A percentile compares a stretch with the other conserved stretches of the same genome.
Conservation (phyloP, 352 stramenopile species). For the Globisporangium lucens region DNA sequence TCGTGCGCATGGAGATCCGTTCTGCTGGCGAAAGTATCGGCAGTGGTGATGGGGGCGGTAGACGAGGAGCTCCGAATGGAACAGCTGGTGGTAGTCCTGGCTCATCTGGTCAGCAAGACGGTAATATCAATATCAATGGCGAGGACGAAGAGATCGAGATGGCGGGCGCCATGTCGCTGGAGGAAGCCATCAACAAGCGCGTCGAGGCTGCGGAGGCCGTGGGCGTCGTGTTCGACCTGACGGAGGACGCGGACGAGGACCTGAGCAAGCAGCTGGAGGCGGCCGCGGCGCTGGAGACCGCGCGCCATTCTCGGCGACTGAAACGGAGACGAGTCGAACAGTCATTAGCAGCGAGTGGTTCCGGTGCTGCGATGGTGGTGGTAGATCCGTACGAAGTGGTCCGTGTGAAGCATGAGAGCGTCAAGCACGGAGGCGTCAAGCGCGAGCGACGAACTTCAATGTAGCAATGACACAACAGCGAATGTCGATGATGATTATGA, state of each 20-base stretch:
- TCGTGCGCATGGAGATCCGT: conserved; percentile 58
- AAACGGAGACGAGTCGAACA: conserved; percentile 32
- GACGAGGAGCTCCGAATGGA: background rate
- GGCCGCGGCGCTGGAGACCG: conserved; percentile 19
- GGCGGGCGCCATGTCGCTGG: conserved; percentile 64
- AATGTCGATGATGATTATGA: background rate
- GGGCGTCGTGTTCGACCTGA: conserved; percentile 69
- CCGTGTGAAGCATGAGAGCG: conserved; percentile 14
- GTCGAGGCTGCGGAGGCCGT: conserved; percentile 45
- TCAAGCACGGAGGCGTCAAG: background rate
- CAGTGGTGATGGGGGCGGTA: background rate
- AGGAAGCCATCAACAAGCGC: conserved; percentile 64
- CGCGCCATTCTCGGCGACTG: conserved; percentile 12
- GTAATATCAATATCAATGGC: too few relatives aligned
- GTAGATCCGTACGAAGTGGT: background rate
- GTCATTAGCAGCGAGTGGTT: background rate
- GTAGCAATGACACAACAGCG: background rate
- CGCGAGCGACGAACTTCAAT: background rate
- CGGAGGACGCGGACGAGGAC: conserved; percentile 45
- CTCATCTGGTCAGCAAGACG: background rate
- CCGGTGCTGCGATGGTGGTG: background rate
- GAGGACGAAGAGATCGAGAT: conserved; percentile 67
- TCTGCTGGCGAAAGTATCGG: conserved; percentile 9
- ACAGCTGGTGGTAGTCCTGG: background rate
- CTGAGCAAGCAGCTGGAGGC: conserved; percentile 30